Evolutionary conservation across 805 yeast genomes (phyloP).

Genomic region (Cyberlindnera japonica): DNA sequence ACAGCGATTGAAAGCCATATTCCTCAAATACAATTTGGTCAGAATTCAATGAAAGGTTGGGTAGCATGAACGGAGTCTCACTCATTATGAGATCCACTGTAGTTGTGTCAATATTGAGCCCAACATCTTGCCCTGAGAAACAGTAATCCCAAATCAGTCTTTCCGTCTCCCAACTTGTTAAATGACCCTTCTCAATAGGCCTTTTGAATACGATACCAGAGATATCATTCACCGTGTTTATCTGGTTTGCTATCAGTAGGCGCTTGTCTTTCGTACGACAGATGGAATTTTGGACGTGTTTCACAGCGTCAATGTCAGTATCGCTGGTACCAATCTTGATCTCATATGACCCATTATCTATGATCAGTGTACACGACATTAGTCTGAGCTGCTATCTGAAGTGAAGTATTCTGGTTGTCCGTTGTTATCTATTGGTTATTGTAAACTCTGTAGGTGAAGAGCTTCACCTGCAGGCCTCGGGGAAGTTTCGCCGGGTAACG

Average conservation of each 20-base stretch:
- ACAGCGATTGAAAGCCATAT: conserved; percentile 71
- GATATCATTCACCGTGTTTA: conserved; percentile 60
- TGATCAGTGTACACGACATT: conserved; percentile 40
- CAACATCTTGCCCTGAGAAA: conserved; percentile 32
- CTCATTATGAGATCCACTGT: conserved; percentile 65
- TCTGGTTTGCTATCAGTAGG: conserved; percentile 68
- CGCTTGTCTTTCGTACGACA: conserved; percentile 73
- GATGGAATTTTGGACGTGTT: conserved; percentile 64
- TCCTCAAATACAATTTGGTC: conserved; percentile 95
- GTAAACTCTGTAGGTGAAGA: background rate
- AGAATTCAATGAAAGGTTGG: conserved; percentile 74
- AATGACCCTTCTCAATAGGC: conserved; percentile 86
- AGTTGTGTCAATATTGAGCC: conserved; percentile 41
- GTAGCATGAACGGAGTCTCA: conserved; percentile 79
- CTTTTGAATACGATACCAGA: conserved; percentile 71
- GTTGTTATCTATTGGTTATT: too few species aligned
- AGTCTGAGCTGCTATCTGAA: too few species aligned
- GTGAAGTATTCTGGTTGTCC: too few species aligned
- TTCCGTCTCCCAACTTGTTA: conserved; percentile 88
- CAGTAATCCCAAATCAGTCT: conserved; percentile 85
- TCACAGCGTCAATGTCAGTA: conserved; percentile 33
- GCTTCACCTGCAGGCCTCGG: conserved; percentile 9
- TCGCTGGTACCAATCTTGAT: conserved; percentile 60
- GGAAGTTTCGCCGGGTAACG: background rate
- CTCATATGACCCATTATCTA: conserved; percentile 89